Conservation (phyloP, 164 flowering plant species). For the Pachysandra terminalis region DNA sequence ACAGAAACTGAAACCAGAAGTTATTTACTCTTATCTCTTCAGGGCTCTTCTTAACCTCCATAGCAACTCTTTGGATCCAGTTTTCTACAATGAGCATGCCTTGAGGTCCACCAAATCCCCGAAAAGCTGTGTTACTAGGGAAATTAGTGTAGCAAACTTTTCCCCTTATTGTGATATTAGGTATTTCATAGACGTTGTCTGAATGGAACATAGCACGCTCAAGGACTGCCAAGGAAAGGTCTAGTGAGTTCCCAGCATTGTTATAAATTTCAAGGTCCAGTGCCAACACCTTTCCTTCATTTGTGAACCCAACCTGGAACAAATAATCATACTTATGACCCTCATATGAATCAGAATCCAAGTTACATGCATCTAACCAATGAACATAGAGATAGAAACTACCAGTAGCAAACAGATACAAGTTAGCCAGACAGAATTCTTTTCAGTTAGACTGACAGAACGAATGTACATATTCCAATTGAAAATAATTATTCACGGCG, state of each 20-base stretch:
- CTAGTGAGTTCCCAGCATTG: conserved; percentile 90
- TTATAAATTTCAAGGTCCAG: conserved; percentile 91
- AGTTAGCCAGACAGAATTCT: background rate
- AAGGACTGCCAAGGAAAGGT: conserved; percentile 74
- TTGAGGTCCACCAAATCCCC: conserved; percentile 99
- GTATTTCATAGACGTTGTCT: conserved; percentile 91
- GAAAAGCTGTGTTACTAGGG: conserved; percentile 93
- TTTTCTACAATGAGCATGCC: conserved; percentile 95
- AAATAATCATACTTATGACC: background rate
- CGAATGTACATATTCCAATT: no score
- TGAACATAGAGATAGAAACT: no score
- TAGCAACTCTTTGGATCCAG: conserved; percentile 87
- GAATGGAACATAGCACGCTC: conserved; percentile 98
- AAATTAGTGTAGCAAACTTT: conserved; percentile 86
- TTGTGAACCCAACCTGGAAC: conserved; percentile 83
- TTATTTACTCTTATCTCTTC: conserved; percentile 76
- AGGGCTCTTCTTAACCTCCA: conserved; percentile 69
- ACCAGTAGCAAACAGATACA: background rate
- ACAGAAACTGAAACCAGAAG: background rate
- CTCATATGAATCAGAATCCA: background rate
- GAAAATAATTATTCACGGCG: background rate
- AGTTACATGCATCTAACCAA: background rate
- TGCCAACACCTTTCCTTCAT: conserved; percentile 78
- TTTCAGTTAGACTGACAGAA: no score
- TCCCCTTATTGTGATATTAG: conserved; percentile 71